Base-by-base conservation (phyloP, 768 basidiomycete genomes). In the Xerocomus potaroensis region DNA sequence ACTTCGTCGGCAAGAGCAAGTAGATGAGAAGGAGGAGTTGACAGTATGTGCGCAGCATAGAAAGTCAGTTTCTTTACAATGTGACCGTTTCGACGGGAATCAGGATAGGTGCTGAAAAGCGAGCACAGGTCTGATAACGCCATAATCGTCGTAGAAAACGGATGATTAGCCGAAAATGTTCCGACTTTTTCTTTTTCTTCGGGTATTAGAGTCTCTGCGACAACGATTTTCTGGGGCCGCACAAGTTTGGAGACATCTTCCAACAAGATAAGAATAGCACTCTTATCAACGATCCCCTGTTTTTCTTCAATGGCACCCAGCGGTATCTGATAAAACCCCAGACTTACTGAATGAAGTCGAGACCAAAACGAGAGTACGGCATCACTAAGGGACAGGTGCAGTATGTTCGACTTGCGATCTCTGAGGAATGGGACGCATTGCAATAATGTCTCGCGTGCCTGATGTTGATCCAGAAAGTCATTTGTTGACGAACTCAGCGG, bases 331-430 rank as follows among this genome's bases (percentile, higher is more conserved):
- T 5, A 43, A 22, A 4, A 3, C 10, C 26, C 22, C 38, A 21
- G 19, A 50, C 64, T 44, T 27, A 68, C 64, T n/a, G 72, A 56
- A 19, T 75, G 71, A 38, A 83, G 73, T 15, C 77, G 74, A 8
- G 87, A 84, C 79, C 81, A 87, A 5, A 88, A 58, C 47, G 83
- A 81, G 8, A 76, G 77, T n/a, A 80, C 66, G 3, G 75, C 74
- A 22, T 72, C 70, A 21, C 73, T 71, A 29, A 89, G 58, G 42
- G 71, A 75, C 7, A 68, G 51, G 48, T 81, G 73, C 8, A 79
- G 55, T n/a, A 72, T 70, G 21, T 67, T 80, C 5, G 87, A 82
- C 57, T 72, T 76, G 32, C 72, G 75, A 31, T 84, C 79, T 1
- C 68, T 63, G 11, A 91, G 67, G 57, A 91, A 90, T 9, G 89